These are phyloP conservation scores for Pouteria glomerata DNA, from an alignment of 148 eudicot genomes.

Conservation along the genomic window DNA sequence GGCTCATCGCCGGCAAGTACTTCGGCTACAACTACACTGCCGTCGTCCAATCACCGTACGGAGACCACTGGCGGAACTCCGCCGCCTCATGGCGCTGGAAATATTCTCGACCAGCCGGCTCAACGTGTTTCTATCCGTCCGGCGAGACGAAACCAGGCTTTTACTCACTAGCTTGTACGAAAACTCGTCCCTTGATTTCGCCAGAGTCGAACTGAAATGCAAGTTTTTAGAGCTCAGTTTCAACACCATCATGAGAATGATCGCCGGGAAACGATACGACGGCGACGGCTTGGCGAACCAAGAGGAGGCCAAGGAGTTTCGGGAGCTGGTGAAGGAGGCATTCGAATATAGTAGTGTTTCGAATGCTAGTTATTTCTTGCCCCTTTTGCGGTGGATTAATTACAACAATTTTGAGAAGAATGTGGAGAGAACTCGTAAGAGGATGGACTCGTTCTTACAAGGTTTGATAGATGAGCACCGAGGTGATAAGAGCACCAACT, in stretches of 20 bases:
- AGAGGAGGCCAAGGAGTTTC: neutral
- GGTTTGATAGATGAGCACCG: constrained; percentile 38
- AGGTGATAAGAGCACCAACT: constrained; percentile 10
- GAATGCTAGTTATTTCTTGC: constrained; percentile 20
- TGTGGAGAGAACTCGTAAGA: neutral
- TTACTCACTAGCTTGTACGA: constrained; percentile 11
- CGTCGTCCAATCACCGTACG: constrained; percentile 4
- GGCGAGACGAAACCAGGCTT: constrained; percentile 16
- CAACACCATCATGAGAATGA: too few relatives aligned
- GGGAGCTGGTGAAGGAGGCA: constrained; percentile 3
- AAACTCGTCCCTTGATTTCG: neutral
- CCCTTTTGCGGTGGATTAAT: constrained; percentile 24
- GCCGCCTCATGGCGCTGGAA: constrained; percentile 27
- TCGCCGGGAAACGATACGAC: constrained; percentile 32
- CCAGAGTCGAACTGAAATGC: constrained; percentile 23
- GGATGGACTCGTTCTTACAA: constrained; percentile 15
- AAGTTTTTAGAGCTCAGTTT: constrained; percentile 18
- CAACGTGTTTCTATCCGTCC: constrained; percentile 10
- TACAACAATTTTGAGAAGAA: constrained; percentile 12
- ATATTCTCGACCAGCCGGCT: constrained; percentile 16
- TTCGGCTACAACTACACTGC: neutral
- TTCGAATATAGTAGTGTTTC: neutral
- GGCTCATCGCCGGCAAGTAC: neutral
- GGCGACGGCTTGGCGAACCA: constrained; percentile 11
- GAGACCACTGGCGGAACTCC: too few relatives aligned